phyloP scores from a whole-genome alignment of 1,284 basidiomycete species.

The Vanrija humicola region DNA sequence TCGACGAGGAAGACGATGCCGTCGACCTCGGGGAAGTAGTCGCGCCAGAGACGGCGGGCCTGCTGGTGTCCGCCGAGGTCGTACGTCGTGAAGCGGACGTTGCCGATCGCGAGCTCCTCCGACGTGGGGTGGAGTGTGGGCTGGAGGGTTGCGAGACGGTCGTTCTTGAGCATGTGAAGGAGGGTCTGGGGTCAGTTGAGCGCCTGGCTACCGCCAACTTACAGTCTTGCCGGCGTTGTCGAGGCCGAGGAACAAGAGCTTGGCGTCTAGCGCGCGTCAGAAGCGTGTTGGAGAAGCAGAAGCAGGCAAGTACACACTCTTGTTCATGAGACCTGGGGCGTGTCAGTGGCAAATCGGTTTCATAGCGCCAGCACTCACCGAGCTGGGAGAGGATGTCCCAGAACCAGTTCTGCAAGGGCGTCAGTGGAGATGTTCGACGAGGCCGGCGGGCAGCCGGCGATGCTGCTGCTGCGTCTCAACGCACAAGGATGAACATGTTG shows the following conservation, averaged over 20 bases:
- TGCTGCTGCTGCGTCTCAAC: neutral
- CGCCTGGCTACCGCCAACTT: conserved; percentile 47
- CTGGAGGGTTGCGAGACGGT: conserved; percentile 94
- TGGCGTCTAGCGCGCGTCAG: conserved; percentile 56
- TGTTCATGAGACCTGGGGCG: conserved; percentile 80
- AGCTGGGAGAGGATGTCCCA: conserved; percentile 89
- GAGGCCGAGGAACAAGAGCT: conserved; percentile 98
- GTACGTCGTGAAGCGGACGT: conserved; percentile 98
- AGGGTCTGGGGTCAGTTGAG: conserved; percentile 64
- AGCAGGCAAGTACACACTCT: conserved; percentile 58
- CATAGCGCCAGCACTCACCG: conserved; percentile 56
- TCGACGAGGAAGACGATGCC: conserved; percentile 99
- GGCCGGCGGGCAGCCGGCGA: too few species aligned
- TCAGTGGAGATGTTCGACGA: neutral
- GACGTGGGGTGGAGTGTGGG: conserved; percentile 99
- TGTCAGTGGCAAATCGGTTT: conserved; percentile 1
- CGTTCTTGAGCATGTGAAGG: conserved; percentile 99
- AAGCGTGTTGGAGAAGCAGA: neutral
- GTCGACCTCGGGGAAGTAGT: conserved; percentile 99
- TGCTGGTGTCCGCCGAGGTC: conserved; percentile 98
- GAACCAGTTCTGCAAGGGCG: conserved; percentile 67
- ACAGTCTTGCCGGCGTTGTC: conserved; percentile 99
- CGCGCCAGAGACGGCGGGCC: conserved; percentile 98
- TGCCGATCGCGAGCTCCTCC: conserved; percentile 97
- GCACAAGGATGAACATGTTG: conserved; percentile 69